Conservation (phyloP, 768 basidiomycete genomes). For the Xerocomellus amylosporus region DNA sequence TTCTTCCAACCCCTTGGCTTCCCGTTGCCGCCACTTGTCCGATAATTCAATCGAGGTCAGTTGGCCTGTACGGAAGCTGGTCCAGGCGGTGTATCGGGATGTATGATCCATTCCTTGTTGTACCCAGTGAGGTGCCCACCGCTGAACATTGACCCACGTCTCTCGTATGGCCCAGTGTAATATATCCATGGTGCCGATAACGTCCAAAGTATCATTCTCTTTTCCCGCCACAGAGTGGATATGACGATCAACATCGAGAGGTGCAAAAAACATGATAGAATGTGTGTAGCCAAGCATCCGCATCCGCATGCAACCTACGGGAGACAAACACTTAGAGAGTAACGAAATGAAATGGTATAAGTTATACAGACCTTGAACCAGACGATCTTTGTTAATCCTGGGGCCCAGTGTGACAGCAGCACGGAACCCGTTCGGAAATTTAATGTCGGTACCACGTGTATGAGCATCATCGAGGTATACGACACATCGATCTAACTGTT, state of each 20-base stretch:
- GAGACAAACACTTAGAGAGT: background rate
- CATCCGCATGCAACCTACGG: slow-evolving; percentile 53
- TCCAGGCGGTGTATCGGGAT: slow-evolving; percentile 15
- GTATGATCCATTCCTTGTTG: slow-evolving; percentile 33
- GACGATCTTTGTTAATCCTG: slow-evolving; percentile 26
- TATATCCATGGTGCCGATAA: slow-evolving; percentile 30
- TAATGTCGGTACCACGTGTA: slow-evolving; percentile 39
- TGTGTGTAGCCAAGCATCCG: slow-evolving; percentile 46
- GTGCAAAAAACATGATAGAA: slow-evolving; percentile 46
- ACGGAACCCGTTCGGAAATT: slow-evolving; percentile 30
- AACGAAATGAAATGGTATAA: no score
- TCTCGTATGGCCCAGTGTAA: slow-evolving; percentile 44
- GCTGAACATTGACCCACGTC: slow-evolving; percentile 42
- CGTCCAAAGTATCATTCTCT: background rate
- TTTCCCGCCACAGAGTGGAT: slow-evolving; percentile 32
- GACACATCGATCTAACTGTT: slow-evolving; percentile 20
- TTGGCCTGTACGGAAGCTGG: background rate
- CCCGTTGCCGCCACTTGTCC: slow-evolving; percentile 39
- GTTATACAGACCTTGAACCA: slow-evolving; percentile 31
- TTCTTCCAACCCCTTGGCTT: slow-evolving; percentile 36
- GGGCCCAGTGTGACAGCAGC: slow-evolving; percentile 31
- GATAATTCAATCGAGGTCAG: slow-evolving; percentile 1
- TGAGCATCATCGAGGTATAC: slow-evolving; percentile 41
- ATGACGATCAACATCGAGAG: slow-evolving; percentile 36
- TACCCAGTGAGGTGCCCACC: slow-evolving; percentile 40